Percentiles rank a stretch among this genome's conserved stretches.
phyloP scores from a whole-genome alignment of 768 basidiomycete genomes.

The Amanita polypyramis region DNA sequence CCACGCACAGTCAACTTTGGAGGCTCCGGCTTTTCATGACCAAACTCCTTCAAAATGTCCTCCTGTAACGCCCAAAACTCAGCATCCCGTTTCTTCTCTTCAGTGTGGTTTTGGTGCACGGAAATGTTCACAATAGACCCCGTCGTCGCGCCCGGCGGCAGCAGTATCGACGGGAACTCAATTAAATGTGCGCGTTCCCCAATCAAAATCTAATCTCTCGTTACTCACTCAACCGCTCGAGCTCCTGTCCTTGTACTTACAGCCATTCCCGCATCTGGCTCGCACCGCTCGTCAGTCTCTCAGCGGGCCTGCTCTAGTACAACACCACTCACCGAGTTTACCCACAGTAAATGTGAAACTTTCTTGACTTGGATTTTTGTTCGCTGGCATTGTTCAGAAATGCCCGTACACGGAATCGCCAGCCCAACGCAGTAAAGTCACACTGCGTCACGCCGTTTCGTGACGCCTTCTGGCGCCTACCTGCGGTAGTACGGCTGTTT shows the following conservation, averaged over 20 bases:
- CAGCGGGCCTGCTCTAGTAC: neutral
- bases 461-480: too few relatives aligned
- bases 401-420: neutral
- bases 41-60: conserved; percentile 69
- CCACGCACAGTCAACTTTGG: conserved; percentile 63
- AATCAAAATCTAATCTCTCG: conserved; percentile 62
- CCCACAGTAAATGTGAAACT: conserved; percentile 90
- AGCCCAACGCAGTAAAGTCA: neutral
- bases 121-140: conserved; percentile 98
- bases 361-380: conserved; percentile 35
- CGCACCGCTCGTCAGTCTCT: conserved; percentile 3
- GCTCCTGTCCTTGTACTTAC: conserved; percentile 30
- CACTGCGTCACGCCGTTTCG: neutral
- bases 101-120: conserved; percentile 76
- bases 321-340: conserved; percentile 65
- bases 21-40: conserved; percentile 50
- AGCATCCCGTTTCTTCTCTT: conserved; percentile 72
- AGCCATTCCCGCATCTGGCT: conserved; percentile 86
- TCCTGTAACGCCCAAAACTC: conserved; percentile 84
- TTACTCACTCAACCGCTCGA: neutral
- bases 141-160: conserved; percentile 85
- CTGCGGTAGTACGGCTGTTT: neutral
- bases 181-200: conserved; percentile 94
- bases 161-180: conserved; percentile 92
- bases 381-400: conserved; percentile 15